A percentile compares a stretch with the other conserved stretches of the same genome.
Evolutionary conservation across 352 stramenopile genomes (phyloP).

Genomic region (Globisporangium splendens): DNA sequence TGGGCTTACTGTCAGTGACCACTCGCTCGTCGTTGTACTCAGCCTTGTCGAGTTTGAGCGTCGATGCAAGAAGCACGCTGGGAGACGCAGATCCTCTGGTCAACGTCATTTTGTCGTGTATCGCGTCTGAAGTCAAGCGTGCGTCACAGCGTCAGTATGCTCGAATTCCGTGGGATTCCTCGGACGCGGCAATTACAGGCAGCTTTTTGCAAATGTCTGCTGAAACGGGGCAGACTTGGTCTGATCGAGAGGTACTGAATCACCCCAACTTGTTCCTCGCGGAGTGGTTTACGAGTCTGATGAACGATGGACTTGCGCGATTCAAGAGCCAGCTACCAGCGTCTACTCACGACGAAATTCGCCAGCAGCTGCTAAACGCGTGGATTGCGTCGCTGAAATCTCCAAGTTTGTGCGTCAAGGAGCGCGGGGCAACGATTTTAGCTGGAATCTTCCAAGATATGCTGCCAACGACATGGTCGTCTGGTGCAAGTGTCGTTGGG

Average conservation of each 20-base stretch:
- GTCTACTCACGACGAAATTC: constrained; percentile 44
- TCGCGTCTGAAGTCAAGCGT: constrained; percentile 58
- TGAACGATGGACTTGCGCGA: constrained; percentile 55
- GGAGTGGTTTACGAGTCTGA: constrained; percentile 77
- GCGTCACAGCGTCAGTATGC: constrained; percentile 78
- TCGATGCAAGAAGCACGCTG: constrained; percentile 8
- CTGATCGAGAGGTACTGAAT: constrained; percentile 74
- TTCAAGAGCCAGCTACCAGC: constrained; percentile 40
- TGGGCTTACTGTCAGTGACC: constrained; percentile 47
- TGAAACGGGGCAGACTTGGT: constrained; percentile 67
- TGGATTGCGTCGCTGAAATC: constrained; percentile 84
- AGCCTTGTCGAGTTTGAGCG: constrained; percentile 19
- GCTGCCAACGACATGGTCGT: constrained; percentile 34
- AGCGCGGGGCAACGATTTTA: constrained; percentile 77
- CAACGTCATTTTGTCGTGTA: constrained; percentile 48
- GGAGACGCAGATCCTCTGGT: constrained; percentile 33
- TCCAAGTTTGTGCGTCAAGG: constrained; percentile 83
- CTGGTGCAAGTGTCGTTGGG: constrained; percentile 5
- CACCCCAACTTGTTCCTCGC: constrained; percentile 86
- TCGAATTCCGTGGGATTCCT: constrained; percentile 79
- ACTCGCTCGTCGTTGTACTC: constrained; percentile 42
- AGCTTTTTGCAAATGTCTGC: constrained; percentile 71
- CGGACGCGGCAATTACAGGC: constrained; percentile 61
- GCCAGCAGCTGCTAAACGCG: constrained; percentile 66
- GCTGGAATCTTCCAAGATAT: constrained; percentile 77